Base-by-base conservation (phyloP, 2,329 filamentous ascomycete species). In the Keithomyces neogunnii region DNA sequence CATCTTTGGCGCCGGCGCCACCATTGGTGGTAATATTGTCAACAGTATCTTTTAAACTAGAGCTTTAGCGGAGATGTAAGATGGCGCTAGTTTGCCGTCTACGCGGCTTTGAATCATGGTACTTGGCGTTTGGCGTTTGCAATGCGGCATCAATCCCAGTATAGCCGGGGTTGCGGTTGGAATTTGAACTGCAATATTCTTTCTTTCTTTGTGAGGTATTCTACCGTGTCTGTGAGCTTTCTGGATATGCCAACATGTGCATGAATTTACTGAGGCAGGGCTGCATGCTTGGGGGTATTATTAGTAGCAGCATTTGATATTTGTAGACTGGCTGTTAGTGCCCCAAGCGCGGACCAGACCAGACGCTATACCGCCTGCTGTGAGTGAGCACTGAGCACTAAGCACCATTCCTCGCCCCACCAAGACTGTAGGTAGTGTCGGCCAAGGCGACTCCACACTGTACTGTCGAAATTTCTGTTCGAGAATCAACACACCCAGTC, bases 1-100 rank as follows among this genome's bases (percentile, higher is more conserved):
- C 31, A 89, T 96, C 59, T 95, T 95, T 62, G 92, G 92, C 67
- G 92, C 92, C 46, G 91, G 92, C 69, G 91, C 92, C 47, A 93
- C 89, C 1, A 86, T 96, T 57, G 91, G 91, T 64, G 82, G 86
- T 59, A 93, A 95, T 65, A 82, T 96, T 64, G 89, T 96, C 59
- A 93, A 95, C 70, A 83, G 85, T 56, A 95, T 95, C 60, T 93
- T 96, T 68, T 95, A 83, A 63, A 48, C 30, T 45, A 8, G 43
- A 30, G 33, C 30, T 45, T 32, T 13, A 3, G 6, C 30, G 26
- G 40, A 44, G 26, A 44, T 13, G 28, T 7, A 13, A 28, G 40
- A 43, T 6, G 40, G 30, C 5, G 4, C 26, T 44, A 11, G 26
- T 9, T 29, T 30, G 26, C 4, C 5, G 8, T 35, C 33, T 7